Base-by-base conservation (phyloP, 2,329 filamentous ascomycete species). In the Chrysoporthe austroafricana region DNA sequence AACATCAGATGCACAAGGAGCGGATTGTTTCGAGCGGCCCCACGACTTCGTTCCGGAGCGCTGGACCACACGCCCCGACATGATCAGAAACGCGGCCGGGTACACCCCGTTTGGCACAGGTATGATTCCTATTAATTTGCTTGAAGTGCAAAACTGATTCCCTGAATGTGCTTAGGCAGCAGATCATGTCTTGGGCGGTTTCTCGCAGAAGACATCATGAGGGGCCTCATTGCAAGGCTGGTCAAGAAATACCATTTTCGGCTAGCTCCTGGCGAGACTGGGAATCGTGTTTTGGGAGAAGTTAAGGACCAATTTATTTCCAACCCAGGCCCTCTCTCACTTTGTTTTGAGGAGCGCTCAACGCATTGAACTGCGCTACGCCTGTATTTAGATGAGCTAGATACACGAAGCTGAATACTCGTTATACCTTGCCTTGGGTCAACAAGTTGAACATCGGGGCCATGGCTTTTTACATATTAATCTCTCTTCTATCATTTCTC, bases 11-110 rank as follows among this genome's bases (percentile, higher is more conserved):
- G n/a, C 26, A 32, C 7, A 26, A 74, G 74, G 71, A 36, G 75
- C 68, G 42, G 73, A 75, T 56, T 74, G 71, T 36, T 79, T 78
- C 67, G 73, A 70, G 44, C 60, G 64, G 1, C 70, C 74, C 8
- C 63, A 69, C 1, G 74, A 78, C 36, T 80, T 80, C 62, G 73
- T 81, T 8, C 79, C 79, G 1, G 78, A 81, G 64, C 72, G 79
- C 46, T 81, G 78, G 77, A 78, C 74, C 2, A 73, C 72, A 6
- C 68, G 66, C 16, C 74, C 73, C 3, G 74, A 79, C 9, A 67
- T 81, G 66, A 71, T 76, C 18, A 74, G 71, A 32, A 74, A 80
- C 60, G 64, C 69, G 34, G 70, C 72, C 1, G 77, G 74, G 1
- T 78, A 73, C 63, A 66, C 66, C 1, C 79, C 79, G 0, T 81